Conservation (phyloP, 2,329 filamentous ascomycete genomes). For the Ceratocystis harringtonii region DNA sequence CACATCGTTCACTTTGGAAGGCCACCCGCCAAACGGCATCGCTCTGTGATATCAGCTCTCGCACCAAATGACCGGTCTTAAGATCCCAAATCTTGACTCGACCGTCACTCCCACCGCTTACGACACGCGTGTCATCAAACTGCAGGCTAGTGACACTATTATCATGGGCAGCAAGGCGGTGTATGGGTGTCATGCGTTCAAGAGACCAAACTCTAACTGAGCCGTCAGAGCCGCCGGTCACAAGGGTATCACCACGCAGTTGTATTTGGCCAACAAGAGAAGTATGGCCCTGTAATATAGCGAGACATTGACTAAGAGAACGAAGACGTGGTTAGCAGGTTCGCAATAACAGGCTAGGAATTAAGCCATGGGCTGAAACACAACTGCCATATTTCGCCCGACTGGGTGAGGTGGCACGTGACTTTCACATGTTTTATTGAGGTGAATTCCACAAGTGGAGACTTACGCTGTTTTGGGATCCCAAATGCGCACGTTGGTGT, state of each 20-base stretch:
- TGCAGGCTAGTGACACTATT: conserved; percentile 97
- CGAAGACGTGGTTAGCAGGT: conserved; percentile 23
- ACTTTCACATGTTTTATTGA: not conserved
- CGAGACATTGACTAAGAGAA: conserved; percentile 52
- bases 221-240: conserved; percentile 91
- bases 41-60: conserved; percentile 78
- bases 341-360: not conserved
- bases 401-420: not conserved
- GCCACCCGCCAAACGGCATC: conserved; percentile 96
- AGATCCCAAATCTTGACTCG: conserved; percentile 97
- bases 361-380: too few species aligned
- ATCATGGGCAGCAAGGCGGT: conserved; percentile 88
- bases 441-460: not conserved
- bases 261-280: conserved; percentile 93
- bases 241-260: conserved; percentile 84
- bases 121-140: conserved; percentile 89
- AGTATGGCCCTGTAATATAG: conserved; percentile 90
- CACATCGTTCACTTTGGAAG: conserved; percentile 96
- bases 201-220: conserved; percentile 94
- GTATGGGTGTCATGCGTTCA: conserved; percentile 77
- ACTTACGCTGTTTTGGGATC: conserved; percentile 73
- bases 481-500: conserved; percentile 96
- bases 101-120: conserved; percentile 93
- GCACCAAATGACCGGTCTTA: conserved; percentile 75
- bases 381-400: not conserved